Percentiles rank a stretch among this genome's conserved stretches.
Conservation (phyloP, 2,329 filamentous ascomycete genomes). For the Xylaria arbuscula region DNA sequence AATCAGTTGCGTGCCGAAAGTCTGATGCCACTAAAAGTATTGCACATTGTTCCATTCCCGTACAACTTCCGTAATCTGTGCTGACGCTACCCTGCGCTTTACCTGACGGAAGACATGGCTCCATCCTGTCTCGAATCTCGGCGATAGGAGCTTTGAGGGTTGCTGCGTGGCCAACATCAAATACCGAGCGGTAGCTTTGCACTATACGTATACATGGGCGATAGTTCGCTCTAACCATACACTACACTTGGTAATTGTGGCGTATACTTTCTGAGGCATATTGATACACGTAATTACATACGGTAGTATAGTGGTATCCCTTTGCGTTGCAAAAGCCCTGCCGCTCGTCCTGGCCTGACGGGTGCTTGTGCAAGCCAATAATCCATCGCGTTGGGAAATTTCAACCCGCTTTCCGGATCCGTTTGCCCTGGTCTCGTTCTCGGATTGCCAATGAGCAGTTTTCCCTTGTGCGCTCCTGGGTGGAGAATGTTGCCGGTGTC, state of each 20-base stretch:
- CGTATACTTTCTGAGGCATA: no score
- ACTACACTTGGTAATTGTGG: no score
- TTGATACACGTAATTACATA: no score
- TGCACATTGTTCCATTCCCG: constrained; percentile 8
- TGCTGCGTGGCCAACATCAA: background rate
- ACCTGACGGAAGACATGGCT: constrained; percentile 22
- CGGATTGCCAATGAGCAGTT: constrained; percentile 17
- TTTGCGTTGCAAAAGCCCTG: constrained; percentile 3
- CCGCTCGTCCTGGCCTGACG: background rate
- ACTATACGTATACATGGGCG: background rate
- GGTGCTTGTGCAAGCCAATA: background rate
- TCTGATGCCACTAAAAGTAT: constrained; percentile 11
- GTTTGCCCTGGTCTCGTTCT: constrained; percentile 17
- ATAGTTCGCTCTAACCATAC: background rate
- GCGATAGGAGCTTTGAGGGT: constrained; percentile 11
- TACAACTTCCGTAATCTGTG: constrained; percentile 20
- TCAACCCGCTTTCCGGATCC: constrained; percentile 16
- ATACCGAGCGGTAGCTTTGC: no score
- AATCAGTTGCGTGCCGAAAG: constrained; percentile 1
- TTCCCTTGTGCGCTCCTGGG: background rate
- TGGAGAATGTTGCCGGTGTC: constrained; percentile 18
- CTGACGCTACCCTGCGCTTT: constrained; percentile 24
- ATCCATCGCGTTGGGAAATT: constrained; percentile 18
- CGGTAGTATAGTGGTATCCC: no score
- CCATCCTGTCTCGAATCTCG: constrained; percentile 28